Base-by-base conservation (phyloP, 192 early-diverging fungal genomes). In the Backusella liffmaniae region DNA sequence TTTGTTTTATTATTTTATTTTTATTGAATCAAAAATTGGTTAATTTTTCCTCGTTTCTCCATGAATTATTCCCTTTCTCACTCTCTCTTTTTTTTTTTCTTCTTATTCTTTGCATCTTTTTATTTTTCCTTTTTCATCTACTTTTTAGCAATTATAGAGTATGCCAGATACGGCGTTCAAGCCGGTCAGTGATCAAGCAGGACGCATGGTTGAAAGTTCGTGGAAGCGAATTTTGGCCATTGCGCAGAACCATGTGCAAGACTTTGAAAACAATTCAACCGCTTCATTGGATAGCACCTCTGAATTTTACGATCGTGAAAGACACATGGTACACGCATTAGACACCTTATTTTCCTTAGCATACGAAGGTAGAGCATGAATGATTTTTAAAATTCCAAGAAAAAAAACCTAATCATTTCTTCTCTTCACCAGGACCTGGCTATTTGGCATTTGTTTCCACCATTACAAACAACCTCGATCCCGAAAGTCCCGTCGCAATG, bases 401-500 rank as follows among this genome's bases (percentile, higher is more conserved):
- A 12, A 30, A 12, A 0, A 5, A 36, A 2, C 23, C 34, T 49
- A 49, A 41, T 41, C 9, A 30, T 2, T 37, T 18, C 49, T 32
- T 32, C 1, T 32, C 32, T 53, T 37, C 6, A n/a, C 3, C 53
- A 78, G 77, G 72, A n/a, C 46, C 70, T n/a, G 77, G 77, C 34
- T 78, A 78, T 29, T 26, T 78, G 15, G 77, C 72, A 18, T 78
- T 78, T 68, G 73, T 78, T 23, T 37, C 59, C 10, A 73, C 77
- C 23, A 68, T 78, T 39, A 59, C 53, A n/a, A 44, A 30, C 18
- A 36, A 66, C 37, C 79, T 89, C 12, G 79, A 83, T 5, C 76
- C 76, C 1, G 75, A 77, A 49, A 82, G 74, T 59, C 88, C 67
- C 30, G 80, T 75, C 73, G 81, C 78, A n/a, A 84, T 76, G 78